These are phyloP conservation scores for Fusarium caatingaense DNA, from an alignment of 2,329 filamentous ascomycete genomes.

Conservation along the genomic window DNA sequence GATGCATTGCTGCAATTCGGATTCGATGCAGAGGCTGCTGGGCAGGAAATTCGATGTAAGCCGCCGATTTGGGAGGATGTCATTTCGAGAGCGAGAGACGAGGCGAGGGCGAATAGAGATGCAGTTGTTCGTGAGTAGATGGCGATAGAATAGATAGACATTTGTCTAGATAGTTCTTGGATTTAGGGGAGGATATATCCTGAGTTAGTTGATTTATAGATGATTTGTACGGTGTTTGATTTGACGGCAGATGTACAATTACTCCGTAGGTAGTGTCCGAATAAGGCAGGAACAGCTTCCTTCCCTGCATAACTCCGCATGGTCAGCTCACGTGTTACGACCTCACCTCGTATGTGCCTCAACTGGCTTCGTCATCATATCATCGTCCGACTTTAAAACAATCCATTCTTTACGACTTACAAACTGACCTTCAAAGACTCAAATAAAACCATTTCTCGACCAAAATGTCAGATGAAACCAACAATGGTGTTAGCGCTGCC, in stretches of 20 bases:
- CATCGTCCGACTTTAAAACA: background rate
- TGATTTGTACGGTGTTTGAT: background rate
- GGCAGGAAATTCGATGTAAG: conserved; percentile 32
- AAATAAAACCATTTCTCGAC: too few species aligned
- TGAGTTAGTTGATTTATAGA: conserved; percentile 2
- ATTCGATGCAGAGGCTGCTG: conserved; percentile 58
- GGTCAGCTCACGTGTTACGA: conserved; percentile 17
- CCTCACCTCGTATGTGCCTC: background rate
- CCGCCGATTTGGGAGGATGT: conserved; percentile 39
- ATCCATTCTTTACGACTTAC: too few species aligned
- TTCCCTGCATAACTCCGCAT: conserved; percentile 20
- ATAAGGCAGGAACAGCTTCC: background rate
- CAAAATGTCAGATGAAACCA: conserved; percentile 4
- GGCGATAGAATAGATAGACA: fast-evolving
- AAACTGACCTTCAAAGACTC: too few species aligned
- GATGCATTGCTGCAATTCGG: conserved; percentile 61
- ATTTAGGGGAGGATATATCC: conserved; percentile 19
- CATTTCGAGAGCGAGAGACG: conserved; percentile 16
- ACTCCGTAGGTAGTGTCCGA: background rate
- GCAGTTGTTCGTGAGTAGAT: background rate
- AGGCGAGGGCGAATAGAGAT: background rate
- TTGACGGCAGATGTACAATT: background rate
- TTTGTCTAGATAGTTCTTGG: too few species aligned
- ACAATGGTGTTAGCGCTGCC: background rate
- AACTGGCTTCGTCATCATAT: background rate